Conservation (phyloP, 2,329 filamentous ascomycete species). For the Alternaria sp. region DNA sequence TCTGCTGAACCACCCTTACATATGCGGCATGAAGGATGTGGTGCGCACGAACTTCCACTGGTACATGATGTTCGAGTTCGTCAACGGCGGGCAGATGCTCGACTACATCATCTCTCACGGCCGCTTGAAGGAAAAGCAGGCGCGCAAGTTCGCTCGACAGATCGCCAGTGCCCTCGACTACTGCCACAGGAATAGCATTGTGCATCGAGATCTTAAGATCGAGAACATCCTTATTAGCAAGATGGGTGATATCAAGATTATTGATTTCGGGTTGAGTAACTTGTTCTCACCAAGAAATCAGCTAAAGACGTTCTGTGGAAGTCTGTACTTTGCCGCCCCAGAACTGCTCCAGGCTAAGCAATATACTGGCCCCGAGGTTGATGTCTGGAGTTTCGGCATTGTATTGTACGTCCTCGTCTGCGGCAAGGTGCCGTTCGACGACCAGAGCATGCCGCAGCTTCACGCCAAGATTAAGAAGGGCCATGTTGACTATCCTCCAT, state of each 20-base stretch:
- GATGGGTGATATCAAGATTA: slow-evolving; percentile 98
- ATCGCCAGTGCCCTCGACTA: slow-evolving; percentile 97
- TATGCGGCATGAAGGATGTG: slow-evolving; percentile 94
- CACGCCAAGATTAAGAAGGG: slow-evolving; percentile 99
- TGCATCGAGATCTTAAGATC: slow-evolving; percentile 97
- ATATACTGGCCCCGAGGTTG: slow-evolving; percentile 95
- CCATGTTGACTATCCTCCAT: slow-evolving; percentile 92
- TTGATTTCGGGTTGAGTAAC: slow-evolving; percentile 97
- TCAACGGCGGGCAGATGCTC: slow-evolving; percentile 98
- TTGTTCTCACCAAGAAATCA: slow-evolving; percentile 86
- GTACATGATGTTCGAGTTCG: slow-evolving; percentile 99
- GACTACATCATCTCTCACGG: slow-evolving; percentile 99
- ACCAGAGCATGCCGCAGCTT: slow-evolving; percentile 97
- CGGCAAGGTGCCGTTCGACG: slow-evolving; percentile 97
- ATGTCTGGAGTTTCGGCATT: slow-evolving; percentile 98
- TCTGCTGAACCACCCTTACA: slow-evolving; percentile 91
- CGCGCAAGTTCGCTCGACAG: slow-evolving; percentile 95
- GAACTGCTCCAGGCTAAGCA: slow-evolving; percentile 92
- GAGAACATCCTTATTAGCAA: slow-evolving; percentile 99
- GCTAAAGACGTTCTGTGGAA: slow-evolving; percentile 96
- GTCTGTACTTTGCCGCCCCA: slow-evolving; percentile 95
- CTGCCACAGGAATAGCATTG: slow-evolving; percentile 97
- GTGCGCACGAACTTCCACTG: slow-evolving; percentile 97
- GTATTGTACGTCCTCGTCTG: slow-evolving; percentile 97
- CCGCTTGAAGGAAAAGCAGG: slow-evolving; percentile 97